These are phyloP conservation scores for Pseudozyma hubeiensis DNA, from an alignment of 1,284 basidiomycete species.

Conservation along the genomic window DNA sequence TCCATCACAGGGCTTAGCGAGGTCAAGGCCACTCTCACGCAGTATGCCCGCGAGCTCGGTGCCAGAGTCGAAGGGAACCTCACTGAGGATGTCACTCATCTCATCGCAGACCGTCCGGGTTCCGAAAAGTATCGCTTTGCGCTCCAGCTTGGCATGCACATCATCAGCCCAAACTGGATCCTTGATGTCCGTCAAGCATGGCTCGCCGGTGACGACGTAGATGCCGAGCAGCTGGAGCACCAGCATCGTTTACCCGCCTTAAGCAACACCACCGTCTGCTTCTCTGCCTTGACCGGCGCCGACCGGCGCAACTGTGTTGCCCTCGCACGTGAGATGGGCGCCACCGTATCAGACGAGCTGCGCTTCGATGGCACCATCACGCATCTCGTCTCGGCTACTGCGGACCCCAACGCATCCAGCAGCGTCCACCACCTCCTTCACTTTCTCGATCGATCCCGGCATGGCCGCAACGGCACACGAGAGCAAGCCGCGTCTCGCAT, in stretches of 20 bases:
- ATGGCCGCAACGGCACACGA: constrained; percentile 78
- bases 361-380: constrained; percentile 69
- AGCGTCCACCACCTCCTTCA: constrained; percentile 43
- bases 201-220: constrained; percentile 80
- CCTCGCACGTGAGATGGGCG: constrained; percentile 38
- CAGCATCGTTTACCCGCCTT: constrained; percentile 77
- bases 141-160: constrained; percentile 78
- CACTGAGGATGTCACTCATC: constrained; percentile 82
- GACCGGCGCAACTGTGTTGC: constrained; percentile 28
- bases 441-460: constrained; percentile 57
- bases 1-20: constrained; percentile 80
- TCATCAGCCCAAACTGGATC: constrained; percentile 80
- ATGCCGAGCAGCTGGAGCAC: constrained; percentile 74
- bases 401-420: constrained; percentile 74
- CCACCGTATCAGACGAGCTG: constrained; percentile 51
- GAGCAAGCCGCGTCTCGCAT: constrained; percentile 74
- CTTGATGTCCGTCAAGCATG: constrained; percentile 77
- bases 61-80: constrained; percentile 77
- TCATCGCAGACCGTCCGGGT: constrained; percentile 77
- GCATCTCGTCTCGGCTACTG: constrained; percentile 70
- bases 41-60: constrained; percentile 80
- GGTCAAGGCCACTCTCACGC: constrained; percentile 76
- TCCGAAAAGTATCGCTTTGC: constrained; percentile 87
- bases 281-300: constrained; percentile 70
- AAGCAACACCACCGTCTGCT: constrained; percentile 74